Conservation (phyloP, 495 filamentous ascomycete genomes). For the Penicillium daleae region DNA sequence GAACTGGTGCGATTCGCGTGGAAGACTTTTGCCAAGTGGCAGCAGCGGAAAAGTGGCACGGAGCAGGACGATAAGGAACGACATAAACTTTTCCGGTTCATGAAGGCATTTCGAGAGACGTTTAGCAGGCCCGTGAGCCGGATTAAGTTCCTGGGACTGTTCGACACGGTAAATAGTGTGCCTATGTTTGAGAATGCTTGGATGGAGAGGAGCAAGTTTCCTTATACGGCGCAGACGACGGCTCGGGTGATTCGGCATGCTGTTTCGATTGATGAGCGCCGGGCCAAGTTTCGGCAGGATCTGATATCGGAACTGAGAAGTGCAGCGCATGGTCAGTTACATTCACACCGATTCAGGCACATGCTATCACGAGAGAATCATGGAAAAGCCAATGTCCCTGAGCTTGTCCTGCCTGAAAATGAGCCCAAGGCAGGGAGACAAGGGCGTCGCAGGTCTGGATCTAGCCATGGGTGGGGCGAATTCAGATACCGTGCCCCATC, state of each 20-base stretch:
- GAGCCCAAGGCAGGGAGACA: not conserved
- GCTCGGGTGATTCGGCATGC: conserved; percentile 72
- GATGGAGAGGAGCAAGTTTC: conserved; percentile 81
- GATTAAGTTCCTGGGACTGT: conserved; percentile 54
- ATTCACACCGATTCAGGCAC: conserved; percentile 15
- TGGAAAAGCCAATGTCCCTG: conserved; percentile 18
- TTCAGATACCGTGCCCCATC: conserved; percentile 22
- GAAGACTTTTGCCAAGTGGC: conserved; percentile 86
- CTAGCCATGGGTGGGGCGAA: conserved; percentile 3
- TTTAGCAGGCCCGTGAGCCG: conserved; percentile 75
- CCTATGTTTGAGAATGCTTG: conserved; percentile 79
- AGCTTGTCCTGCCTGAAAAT: conserved; percentile 13
- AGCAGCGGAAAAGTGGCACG: conserved; percentile 61
- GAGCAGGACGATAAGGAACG: conserved; percentile 59
- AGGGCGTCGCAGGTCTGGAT: not conserved
- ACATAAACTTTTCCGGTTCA: conserved; percentile 69
- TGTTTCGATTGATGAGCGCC: conserved; percentile 75
- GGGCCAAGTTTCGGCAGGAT: conserved; percentile 70
- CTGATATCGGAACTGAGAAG: conserved; percentile 61
- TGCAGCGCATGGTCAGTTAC: not conserved
- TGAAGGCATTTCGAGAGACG: conserved; percentile 83
- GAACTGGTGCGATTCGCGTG: conserved; percentile 84
- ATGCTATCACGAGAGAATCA: conserved; percentile 9
- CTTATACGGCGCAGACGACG: conserved; percentile 75
- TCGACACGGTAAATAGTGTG: conserved; percentile 71